These are phyloP conservation scores for Thelonectria blattea DNA, from an alignment of 2,329 filamentous ascomycete species.

Conservation along the genomic window DNA sequence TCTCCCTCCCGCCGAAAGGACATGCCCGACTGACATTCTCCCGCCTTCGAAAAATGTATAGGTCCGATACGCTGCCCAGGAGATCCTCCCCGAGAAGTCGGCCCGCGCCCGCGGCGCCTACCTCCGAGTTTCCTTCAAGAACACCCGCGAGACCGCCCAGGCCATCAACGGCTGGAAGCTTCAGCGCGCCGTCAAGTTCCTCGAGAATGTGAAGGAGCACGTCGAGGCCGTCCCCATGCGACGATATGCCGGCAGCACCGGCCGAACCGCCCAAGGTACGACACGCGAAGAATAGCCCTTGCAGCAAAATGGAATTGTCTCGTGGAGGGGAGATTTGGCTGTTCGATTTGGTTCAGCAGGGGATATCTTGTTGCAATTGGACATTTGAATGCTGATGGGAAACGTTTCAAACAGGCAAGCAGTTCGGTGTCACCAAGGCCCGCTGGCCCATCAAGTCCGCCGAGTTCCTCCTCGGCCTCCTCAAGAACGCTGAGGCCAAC, in stretches of 20 bases:
- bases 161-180: slow-evolving; percentile 99
- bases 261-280: slow-evolving; percentile 97
- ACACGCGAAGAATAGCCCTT: slow-evolving; percentile 35
- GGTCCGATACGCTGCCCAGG: slow-evolving; percentile 95
- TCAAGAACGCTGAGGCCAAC: slow-evolving; percentile 97
- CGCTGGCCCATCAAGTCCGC: slow-evolving; percentile 99
- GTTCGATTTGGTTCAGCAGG: neutral
- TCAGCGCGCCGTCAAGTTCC: slow-evolving; percentile 91
- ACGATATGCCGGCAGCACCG: slow-evolving; percentile 94
- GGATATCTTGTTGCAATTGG: neutral
- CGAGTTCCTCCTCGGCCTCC: slow-evolving; percentile 94
- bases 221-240: slow-evolving; percentile 98
- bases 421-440: slow-evolving; percentile 96
- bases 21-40: slow-evolving; percentile 33
- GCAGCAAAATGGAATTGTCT: neutral
- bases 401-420: slow-evolving; percentile 74
- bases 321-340: neutral
- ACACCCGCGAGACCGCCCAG: slow-evolving; percentile 99
- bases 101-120: slow-evolving; percentile 98
- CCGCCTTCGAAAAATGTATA: slow-evolving; percentile 43
- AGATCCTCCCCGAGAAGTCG: slow-evolving; percentile 88
- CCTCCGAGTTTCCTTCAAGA: slow-evolving; percentile 99
- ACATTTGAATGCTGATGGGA: slow-evolving; percentile 37
- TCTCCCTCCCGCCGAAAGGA: neutral
- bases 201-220: slow-evolving; percentile 97